A percentile compares a stretch with the other conserved stretches of the same genome.
Conservation (phyloP, 1,139 yeast species). For the Candida buenavistaensis region DNA sequence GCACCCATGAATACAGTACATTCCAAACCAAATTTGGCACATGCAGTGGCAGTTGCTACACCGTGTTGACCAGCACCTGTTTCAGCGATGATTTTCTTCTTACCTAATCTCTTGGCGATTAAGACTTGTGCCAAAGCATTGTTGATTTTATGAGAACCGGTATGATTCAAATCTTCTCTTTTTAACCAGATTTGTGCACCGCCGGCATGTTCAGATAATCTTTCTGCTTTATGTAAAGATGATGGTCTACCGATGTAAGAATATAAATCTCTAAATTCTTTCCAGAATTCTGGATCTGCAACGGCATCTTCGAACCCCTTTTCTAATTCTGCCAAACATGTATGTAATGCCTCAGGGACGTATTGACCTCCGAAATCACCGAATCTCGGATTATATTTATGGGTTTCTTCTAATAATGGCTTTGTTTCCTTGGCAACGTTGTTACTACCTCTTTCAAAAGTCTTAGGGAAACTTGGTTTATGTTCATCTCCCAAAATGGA, state of each 20-base stretch:
- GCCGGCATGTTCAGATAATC: conserved; percentile 86
- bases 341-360: conserved; percentile 94
- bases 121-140: conserved; percentile 94
- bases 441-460: conserved; percentile 21
- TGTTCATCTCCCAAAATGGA: conserved; percentile 67
- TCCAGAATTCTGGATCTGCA: conserved; percentile 91
- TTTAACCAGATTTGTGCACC: conserved; percentile 98
- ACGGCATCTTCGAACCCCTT: conserved; percentile 82
- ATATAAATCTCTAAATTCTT: conserved; percentile 79
- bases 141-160: conserved; percentile 97
- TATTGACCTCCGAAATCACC: conserved; percentile 99
- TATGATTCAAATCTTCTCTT: conserved; percentile 96
- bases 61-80: conserved; percentile 99
- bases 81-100: conserved; percentile 89
- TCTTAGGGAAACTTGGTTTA: conserved; percentile 32
- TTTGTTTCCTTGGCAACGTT: conserved; percentile 25
- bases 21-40: conserved; percentile 94
- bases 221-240: conserved; percentile 83
- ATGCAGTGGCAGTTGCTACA: conserved; percentile 98
- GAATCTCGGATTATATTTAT: conserved; percentile 68
- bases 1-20: conserved; percentile 99
- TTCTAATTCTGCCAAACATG: conserved; percentile 88
- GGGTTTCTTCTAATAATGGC: conserved; percentile 53
- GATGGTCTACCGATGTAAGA: conserved; percentile 95
- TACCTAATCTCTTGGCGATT: conserved; percentile 89